Base-by-base conservation (phyloP, 2,329 filamentous ascomycete genomes). In the Fusarium haematococcum region DNA sequence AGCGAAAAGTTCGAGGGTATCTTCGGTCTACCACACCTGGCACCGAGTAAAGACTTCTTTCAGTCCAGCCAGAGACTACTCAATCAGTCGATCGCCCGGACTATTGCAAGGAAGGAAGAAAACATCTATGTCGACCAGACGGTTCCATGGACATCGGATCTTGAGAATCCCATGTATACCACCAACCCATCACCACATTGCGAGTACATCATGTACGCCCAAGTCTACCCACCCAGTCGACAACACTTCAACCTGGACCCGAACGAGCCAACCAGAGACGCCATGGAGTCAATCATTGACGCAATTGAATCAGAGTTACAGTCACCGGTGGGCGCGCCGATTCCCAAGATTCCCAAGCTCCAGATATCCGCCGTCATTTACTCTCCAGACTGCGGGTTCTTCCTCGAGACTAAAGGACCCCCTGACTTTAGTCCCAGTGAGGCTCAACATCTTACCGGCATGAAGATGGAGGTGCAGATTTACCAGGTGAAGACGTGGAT, bases 1-100 rank as follows among this genome's bases (percentile, higher is more conserved):
- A 98, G 95, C 82, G 94, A 98, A 80, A 98, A 97, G 85, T 97
- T 97, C 79, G 91, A 93, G n/a, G 95, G 97, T 50, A 92, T 98
- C 65, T 97, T 97, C 81, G 93, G 92, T 3, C 85, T 98, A 56
- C 95, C 97, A 30, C 95, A 98, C 82, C 88, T 99, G 61, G 87
- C 93, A 1, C 88, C 94, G 0, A 82, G 85, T 23, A 80, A 85
- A 5, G 85, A 89, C 58, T 91, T 88, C 79, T 91, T 90, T 80
- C 81, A 84, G 79, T 87, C 89, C 70, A 87, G 91, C 84, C 81
- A 92, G 79, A 85, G 85, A 60, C 84, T 97, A 18, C 86, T 98
- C 39, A 94, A 96, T 77, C 86, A 89, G 73, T 95, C 94, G 0
- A 85, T 98, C 16, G 88, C 90, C 23, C 86, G 90, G 62, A 88